Evolutionary conservation across 2,329 filamentous ascomycete species (phyloP).

Genomic region (Ambrosiella cleistominuta): DNA sequence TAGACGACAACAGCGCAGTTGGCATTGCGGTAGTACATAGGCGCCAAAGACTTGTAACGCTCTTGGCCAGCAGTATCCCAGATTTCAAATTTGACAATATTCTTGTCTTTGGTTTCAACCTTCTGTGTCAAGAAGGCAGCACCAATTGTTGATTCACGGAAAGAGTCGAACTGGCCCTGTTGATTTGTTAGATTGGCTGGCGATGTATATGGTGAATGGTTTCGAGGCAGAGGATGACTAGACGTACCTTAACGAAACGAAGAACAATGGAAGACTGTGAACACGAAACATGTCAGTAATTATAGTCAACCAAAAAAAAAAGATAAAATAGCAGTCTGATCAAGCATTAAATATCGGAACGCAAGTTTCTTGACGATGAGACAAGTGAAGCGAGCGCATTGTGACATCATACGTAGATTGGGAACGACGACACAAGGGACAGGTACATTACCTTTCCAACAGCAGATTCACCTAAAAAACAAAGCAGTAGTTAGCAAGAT

Average conservation of each 20-base stretch:
- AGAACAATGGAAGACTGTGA: slow-evolving; percentile 84
- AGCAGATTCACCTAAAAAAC: slow-evolving; percentile 60
- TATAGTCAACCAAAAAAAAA: not conserved
- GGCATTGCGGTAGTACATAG: slow-evolving; percentile 99
- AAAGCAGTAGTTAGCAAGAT: slow-evolving; percentile 21
- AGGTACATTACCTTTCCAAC: slow-evolving; percentile 67
- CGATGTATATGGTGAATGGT: not conserved
- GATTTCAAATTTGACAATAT: slow-evolving; percentile 98
- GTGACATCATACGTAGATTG: not conserved
- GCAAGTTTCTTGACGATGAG: not conserved
- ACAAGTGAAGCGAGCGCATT: slow-evolving; percentile 3
- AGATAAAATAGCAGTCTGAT: not conserved
- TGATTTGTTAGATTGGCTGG: slow-evolving; percentile 1
- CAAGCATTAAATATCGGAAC: not conserved
- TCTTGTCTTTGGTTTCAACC: slow-evolving; percentile 92
- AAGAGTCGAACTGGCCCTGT: slow-evolving; percentile 95
- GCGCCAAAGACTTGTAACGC: slow-evolving; percentile 94
- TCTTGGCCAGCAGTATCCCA: slow-evolving; percentile 99
- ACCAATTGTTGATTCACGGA: slow-evolving; percentile 94
- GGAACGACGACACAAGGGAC: not conserved
- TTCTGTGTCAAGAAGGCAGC: slow-evolving; percentile 98
- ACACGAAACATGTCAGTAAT: slow-evolving; percentile 16
- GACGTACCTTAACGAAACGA: slow-evolving; percentile 83
- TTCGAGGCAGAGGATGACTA: not conserved
- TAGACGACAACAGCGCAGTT: slow-evolving; percentile 99